Base-by-base conservation (phyloP, 352 stramenopile species). In the Phytophthora syringae region DNA sequence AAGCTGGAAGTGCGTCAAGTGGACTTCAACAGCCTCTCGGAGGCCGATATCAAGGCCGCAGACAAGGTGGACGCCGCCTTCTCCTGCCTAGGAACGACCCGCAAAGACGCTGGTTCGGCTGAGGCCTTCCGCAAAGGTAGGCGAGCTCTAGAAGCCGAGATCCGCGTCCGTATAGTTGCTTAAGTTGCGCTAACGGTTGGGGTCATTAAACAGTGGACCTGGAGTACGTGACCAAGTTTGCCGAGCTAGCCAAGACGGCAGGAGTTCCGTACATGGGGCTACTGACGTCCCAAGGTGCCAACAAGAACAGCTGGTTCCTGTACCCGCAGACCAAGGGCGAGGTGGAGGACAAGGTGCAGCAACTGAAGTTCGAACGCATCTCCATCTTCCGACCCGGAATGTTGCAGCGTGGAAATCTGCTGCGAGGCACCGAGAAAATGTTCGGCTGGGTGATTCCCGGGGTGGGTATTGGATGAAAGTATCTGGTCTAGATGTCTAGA, bases 271-370 rank as follows among this genome's bases (percentile, higher is more conserved):
- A 90, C 63, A 82, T 92, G 60, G 86, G 81, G 0, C 65, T 94
- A 7, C 44, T 94, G 20, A 86, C 86, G 24, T 79, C 84, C 3
- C 60, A 90, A 58, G 65, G 67, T 12, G 74, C 82, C 11, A 84
- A 88, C 61, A 89, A 88, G 70, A 72, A 79, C 67, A 90, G 81
- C 51, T 94, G 85, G 85, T 88, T 92, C 56, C 64, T 92, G 57
- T 94, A 92, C 67, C 76, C 80, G 9, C 68, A 90, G 67, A 92
- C 83, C 5, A 94, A 94, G 72, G 85, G 81, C 21, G 76, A 92
- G 59, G 80, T 76, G 13, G 83, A 92, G 62, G 79, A 86, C n/a
- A 85, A 76, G 39, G 78, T 94, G 58, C 74, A 76, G 61, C 64
- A 70, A 12, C 60, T 92, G n/a, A 44, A 57, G 22, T 92, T 94